Evolutionary conservation across 2,329 filamentous ascomycete species (phyloP), one percentile per base, ranked within the genome.

Genomic region (Sordariomycetes sp.): DNA sequence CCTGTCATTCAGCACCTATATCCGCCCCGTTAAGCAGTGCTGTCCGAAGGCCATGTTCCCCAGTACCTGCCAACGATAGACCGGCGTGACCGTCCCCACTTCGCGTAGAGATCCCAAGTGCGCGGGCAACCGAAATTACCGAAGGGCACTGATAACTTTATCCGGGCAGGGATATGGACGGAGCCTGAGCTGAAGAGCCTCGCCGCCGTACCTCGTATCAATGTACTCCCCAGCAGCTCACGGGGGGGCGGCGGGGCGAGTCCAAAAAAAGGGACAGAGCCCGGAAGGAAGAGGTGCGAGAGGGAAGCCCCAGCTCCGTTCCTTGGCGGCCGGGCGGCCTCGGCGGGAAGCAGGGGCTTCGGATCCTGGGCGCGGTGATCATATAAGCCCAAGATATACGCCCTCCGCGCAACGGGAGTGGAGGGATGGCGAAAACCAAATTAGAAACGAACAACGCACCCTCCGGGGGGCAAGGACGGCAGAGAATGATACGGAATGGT

Each of bases 331-430:
- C 20, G 7, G 20, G 20, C 25, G 35, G 53, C 34, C 28, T 53
- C 24, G 4, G 22, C 50, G 22, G 15, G 22, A 35, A 24, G 56
- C 45, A 50, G 45, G 20, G 45, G 45, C 20, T 10, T 7, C 10
- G 13, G 20, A 10, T 13, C 10, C 20, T 10, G 45, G n/a, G 20
- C 6, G 57, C 58, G 66, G 69, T 68, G 63, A 64, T 62, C 67
- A 69, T 69, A 71, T 66, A 65, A 70, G 64, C 66, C n/a, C 63
- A 65, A 67, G 58, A 62, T 72, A 71, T 70, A 65, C 28, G 28
- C 8, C 28, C 8, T 32, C 28, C 28, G 28, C 8, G 28, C 28
- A 32, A 32, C 28, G 8, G 28, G 28, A 32, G 28, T 32, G 28
- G 28, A 32, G 28, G 28, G 28, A 4, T 32, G 28, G 28, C 28